Conservation (phyloP, 2,329 filamentous ascomycete species). For the Hortaea sp. region DNA sequence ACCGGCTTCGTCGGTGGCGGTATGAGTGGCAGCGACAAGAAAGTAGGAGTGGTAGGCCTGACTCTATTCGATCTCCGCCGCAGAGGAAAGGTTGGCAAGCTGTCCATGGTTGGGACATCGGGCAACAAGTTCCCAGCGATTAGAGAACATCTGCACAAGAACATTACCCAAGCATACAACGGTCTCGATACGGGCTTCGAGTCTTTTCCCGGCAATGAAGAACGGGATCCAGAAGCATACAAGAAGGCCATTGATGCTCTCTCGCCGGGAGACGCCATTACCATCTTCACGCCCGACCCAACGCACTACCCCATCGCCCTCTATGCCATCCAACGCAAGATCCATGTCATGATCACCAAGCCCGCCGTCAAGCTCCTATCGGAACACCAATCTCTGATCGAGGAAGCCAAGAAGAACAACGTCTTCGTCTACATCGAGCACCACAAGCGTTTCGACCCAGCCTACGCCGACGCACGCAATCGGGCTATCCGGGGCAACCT, state of each 20-base stretch:
- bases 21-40: conserved; percentile 84
- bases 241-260: conserved; percentile 80
- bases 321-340: conserved; percentile 77
- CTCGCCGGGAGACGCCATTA: conserved; percentile 74
- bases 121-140: conserved; percentile 88
- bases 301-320: conserved; percentile 88
- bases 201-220: conserved; percentile 67
- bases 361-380: conserved; percentile 77
- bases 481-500: conserved; percentile 54
- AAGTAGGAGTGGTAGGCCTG: conserved; percentile 85
- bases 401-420: conserved; percentile 59
- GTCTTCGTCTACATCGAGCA: conserved; percentile 93
- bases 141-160: conserved; percentile 72
- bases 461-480: conserved; percentile 78
- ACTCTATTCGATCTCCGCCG: conserved; percentile 82
- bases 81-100: conserved; percentile 73
- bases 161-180: conserved; percentile 84
- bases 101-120: conserved; percentile 84
- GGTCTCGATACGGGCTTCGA: conserved; percentile 75
- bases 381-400: conserved; percentile 68
- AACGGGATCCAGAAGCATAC: conserved; percentile 70
- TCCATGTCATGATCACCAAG: conserved; percentile 91
- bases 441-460: conserved; percentile 92
- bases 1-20: conserved; percentile 83
- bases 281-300: conserved; percentile 89